Conservation (phyloP, 352 stramenopile species). For the Globisporangium rhizosaccharum region DNA sequence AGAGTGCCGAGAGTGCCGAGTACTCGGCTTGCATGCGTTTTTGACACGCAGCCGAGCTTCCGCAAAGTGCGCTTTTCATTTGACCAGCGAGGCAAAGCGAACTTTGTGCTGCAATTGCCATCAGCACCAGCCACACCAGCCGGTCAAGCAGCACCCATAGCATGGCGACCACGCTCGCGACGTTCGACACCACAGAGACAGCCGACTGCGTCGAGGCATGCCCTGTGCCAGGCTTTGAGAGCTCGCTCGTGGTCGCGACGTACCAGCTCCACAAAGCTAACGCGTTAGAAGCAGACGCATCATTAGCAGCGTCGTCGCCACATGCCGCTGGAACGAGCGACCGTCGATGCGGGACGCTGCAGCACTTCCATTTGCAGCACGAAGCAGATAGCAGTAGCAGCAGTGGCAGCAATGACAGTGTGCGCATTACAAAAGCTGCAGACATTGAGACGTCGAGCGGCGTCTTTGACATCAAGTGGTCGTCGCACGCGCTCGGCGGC, state of each 20-base stretch:
- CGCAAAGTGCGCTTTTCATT: too few relatives aligned
- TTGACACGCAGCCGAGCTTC: too few relatives aligned
- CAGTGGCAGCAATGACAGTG: constrained; percentile 7
- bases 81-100: not conserved
- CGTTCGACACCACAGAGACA: constrained; percentile 73
- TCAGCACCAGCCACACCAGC: not conserved
- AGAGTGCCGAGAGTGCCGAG: too few relatives aligned
- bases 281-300: not conserved
- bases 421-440: constrained; percentile 42
- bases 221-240: constrained; percentile 50
- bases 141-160: not conserved
- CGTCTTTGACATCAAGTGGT: constrained; percentile 86
- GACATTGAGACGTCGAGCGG: constrained; percentile 46
- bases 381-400: constrained; percentile 19
- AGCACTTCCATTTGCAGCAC: constrained; percentile 50
- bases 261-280: constrained; percentile 78
- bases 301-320: not conserved
- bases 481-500: constrained; percentile 34
- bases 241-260: constrained; percentile 64
- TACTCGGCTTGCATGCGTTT: too few relatives aligned
- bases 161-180: constrained; percentile 36
- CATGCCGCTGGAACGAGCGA: constrained; percentile 19
- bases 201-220: constrained; percentile 85
- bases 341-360: constrained; percentile 56
- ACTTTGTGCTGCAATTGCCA: not conserved